Evolutionary conservation across 1,284 basidiomycete genomes (phyloP).

Genomic region (Phlebopus sp.): DNA sequence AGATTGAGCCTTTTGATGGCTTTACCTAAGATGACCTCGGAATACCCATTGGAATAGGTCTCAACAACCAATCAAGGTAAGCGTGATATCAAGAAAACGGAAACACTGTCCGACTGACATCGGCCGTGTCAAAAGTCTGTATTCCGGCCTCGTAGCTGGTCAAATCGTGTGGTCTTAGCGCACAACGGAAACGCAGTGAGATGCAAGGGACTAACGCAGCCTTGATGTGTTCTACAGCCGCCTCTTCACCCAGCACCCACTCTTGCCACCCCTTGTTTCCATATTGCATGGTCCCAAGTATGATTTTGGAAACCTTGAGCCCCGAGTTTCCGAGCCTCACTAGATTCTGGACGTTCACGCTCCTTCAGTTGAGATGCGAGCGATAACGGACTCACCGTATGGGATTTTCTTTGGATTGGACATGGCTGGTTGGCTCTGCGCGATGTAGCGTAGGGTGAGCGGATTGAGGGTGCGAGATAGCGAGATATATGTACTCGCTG

Average conservation of each 20-base stretch:
- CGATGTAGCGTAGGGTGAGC: background rate
- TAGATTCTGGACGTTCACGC: slow-evolving; percentile 18
- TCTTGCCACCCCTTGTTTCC: slow-evolving; percentile 46
- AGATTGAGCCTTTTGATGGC: slow-evolving; percentile 73
- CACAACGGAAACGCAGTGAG: background rate
- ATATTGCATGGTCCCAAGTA: slow-evolving; percentile 47
- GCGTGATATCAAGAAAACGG: background rate
- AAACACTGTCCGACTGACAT: slow-evolving; percentile 33
- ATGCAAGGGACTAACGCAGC: slow-evolving; percentile 37
- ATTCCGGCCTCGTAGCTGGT: slow-evolving; percentile 59
- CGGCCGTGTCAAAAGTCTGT: slow-evolving; percentile 67
- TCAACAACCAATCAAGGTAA: slow-evolving; percentile 15
- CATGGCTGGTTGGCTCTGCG: slow-evolving; percentile 12
- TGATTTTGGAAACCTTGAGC: slow-evolving; percentile 50
- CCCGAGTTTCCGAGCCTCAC: slow-evolving; percentile 50
- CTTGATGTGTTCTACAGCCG: slow-evolving; percentile 58
- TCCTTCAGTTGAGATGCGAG: background rate
- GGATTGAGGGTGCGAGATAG: too few species aligned
- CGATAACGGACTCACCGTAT: slow-evolving; percentile 23
- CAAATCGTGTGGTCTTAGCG: slow-evolving; percentile 1
- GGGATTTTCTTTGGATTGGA: slow-evolving; percentile 24
- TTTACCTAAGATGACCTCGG: slow-evolving; percentile 74
- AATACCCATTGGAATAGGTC: slow-evolving; percentile 70
- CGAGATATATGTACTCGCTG: too few species aligned
- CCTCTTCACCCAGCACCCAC: slow-evolving; percentile 59